These are phyloP conservation scores for Trifolium fragiferum DNA, from an alignment of 306 rosid species.

Conservation along the genomic window DNA sequence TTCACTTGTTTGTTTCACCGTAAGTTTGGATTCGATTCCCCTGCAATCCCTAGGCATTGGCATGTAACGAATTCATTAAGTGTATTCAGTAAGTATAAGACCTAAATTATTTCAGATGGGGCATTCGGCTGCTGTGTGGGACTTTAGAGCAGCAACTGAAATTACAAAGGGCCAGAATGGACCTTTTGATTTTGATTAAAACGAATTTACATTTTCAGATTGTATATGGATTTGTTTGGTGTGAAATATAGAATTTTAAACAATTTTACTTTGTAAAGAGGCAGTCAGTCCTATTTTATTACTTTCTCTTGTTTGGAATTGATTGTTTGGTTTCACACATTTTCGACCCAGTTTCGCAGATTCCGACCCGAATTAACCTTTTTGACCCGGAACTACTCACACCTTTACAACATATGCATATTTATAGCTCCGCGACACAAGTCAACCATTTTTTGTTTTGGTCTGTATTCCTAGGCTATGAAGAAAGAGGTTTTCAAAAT, in stretches of 20 bases:
- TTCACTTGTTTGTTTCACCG: constrained; percentile 34
- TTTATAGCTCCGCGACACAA: constrained; percentile 23
- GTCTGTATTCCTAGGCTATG: constrained; percentile 12
- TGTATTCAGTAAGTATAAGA: constrained; percentile 36
- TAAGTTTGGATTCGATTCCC: constrained; percentile 39
- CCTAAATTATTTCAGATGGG: constrained; percentile 56
- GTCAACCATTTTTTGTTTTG: not conserved
- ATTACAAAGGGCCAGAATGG: constrained; percentile 83
- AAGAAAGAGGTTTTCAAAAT: constrained; percentile 21
- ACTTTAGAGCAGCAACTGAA: constrained; percentile 70
- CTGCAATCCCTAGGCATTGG: constrained; percentile 34
- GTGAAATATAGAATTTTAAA: constrained; percentile 6
- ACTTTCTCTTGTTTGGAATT: constrained; percentile 20
- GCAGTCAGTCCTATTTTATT: constrained; percentile 28
- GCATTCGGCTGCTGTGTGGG: constrained; percentile 88
- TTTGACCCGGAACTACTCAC: too few species aligned
- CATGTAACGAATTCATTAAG: constrained; percentile 24
- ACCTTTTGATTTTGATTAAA: constrained; percentile 7
- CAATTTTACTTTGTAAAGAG: constrained; percentile 35
- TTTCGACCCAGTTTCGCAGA: too few species aligned
- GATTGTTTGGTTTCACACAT: too few species aligned
- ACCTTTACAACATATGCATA: not conserved
- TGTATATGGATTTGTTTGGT: too few species aligned
- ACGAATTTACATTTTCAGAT: not conserved
- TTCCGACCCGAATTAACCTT: too few species aligned